Base-by-base conservation (phyloP, 192 early-diverging fungal species). In the Umbelopsis isabellina region DNA sequence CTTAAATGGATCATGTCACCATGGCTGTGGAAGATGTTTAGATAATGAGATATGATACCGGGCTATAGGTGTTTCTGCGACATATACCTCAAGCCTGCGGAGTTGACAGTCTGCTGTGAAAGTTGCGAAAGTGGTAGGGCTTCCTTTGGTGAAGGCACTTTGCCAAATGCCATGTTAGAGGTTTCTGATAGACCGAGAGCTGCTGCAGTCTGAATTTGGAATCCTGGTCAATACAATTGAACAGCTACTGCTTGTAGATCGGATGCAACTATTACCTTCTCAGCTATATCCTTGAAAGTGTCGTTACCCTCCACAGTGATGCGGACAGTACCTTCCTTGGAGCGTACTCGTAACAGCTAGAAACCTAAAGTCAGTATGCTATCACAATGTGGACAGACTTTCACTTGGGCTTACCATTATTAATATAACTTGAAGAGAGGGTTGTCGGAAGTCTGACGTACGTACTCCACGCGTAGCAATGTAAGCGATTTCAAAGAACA, bases 301-400 rank as follows among this genome's bases (percentile, higher is more conserved):
- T 89, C 87, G 11, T 67, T 67, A 2, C 84, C 80, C 41, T 91
- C 84, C 41, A 88, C 75, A 16, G 90, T 82, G 6, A 94, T 74
- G 27, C 93, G 80, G 66, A 75, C 58, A 69, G 90, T 91, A 21
- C 91, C 92, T 18, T 90, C 89, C 49, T 89, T 87, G 23, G 86
- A 83, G 47, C 91, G 85, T 66, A 94, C 72, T 66, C 93, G 85
- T 30, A 94, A 82, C 45, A 92, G 80, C 89, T 90, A 61, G 1
- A 11, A 1, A 25, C 15, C 18, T 5, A 45, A 55, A 4, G 15
- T 46, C 16, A 50, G 15, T 8, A 58, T 58, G 45, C 5, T 70
- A n/a, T 46, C 7, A 22, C 0, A 20, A 13, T 44, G 49, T 18
- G 18, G 18, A 4, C 20, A n/a, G 22, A 37, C 27, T 11, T 13